phyloP scores from a whole-genome alignment of 352 stramenopile species.

The Pythium rhizo-oryzae region DNA sequence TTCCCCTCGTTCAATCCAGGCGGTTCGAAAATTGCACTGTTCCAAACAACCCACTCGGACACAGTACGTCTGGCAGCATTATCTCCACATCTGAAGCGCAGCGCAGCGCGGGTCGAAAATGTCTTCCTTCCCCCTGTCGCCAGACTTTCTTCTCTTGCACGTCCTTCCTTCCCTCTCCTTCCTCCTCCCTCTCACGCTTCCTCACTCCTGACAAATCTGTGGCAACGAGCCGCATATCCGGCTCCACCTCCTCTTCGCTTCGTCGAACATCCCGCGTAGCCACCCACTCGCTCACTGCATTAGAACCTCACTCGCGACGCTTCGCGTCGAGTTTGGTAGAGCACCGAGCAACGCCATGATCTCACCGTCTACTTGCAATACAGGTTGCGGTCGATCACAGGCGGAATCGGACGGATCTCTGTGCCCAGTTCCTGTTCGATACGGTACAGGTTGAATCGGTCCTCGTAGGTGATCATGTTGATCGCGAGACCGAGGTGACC shows the following conservation, averaged over 20 bases:
- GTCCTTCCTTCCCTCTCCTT: constrained; percentile 8
- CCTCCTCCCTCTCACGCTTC: constrained; percentile 1
- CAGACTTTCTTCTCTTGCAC: background rate
- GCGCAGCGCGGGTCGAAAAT: background rate
- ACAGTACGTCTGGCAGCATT: background rate
- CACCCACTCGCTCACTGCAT: background rate
- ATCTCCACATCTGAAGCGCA: no score
- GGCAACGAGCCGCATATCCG: background rate
- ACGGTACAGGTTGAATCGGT: constrained; percentile 97
- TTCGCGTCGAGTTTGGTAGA: background rate
- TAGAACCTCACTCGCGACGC: background rate
- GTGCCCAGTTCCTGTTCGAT: constrained; percentile 99
- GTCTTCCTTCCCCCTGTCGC: background rate
- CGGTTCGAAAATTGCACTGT: background rate
- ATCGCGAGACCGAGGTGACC: constrained; percentile 99
- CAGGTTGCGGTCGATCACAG: constrained; percentile 97
- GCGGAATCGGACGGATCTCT: constrained; percentile 98
- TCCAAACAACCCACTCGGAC: background rate
- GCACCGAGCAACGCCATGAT: background rate
- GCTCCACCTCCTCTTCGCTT: background rate
- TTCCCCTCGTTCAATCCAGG: background rate
- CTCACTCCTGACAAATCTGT: background rate
- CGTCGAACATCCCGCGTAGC: no score
- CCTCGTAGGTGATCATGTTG: constrained; percentile 99
- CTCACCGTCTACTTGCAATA: constrained; percentile 91